Evolutionary conservation across 2,329 filamentous ascomycete genomes (phyloP).

Genomic region (Ophiostoma piceae): DNA sequence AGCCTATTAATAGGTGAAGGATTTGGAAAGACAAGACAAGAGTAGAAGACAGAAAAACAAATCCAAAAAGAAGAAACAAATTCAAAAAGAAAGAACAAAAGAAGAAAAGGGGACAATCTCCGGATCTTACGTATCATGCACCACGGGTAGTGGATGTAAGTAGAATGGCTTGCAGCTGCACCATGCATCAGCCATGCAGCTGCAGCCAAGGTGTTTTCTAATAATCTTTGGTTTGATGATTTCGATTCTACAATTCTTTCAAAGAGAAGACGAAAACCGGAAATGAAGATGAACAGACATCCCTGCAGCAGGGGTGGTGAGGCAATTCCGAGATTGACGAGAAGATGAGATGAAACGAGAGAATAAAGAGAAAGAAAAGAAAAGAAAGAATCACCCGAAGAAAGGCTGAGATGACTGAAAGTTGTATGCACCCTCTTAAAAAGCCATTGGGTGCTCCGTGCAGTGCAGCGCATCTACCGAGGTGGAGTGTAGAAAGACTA

Average conservation of each 20-base stretch:
- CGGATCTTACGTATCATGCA: slow-evolving; percentile 18
- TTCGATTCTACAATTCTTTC: too few species aligned
- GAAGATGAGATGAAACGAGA: neutral
- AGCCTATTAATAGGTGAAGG: too few species aligned
- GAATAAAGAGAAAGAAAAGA: too few species aligned
- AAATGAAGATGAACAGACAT: slow-evolving; percentile 4
- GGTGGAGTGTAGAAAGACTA: neutral
- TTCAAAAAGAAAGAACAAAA: neutral
- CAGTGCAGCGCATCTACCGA: slow-evolving; percentile 19
- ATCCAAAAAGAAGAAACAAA: neutral
- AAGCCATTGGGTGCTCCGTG: slow-evolving; percentile 19
- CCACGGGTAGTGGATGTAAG: slow-evolving; percentile 5
- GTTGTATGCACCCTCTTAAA: slow-evolving; percentile 5
- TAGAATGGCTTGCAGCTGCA: slow-evolving; percentile 17
- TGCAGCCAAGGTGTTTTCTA: neutral
- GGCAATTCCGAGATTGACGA: neutral
- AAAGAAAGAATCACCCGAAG: neutral
- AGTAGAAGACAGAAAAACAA: neutral
- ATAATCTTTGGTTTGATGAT: neutral
- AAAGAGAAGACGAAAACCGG: neutral
- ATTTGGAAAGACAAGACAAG: neutral
- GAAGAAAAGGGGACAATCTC: slow-evolving; percentile 6
- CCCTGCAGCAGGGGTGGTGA: neutral
- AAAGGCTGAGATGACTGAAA: too few species aligned
- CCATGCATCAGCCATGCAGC: slow-evolving; percentile 3